Conservation (phyloP, 2,329 filamentous ascomycete genomes). For the Lachnellula suecica region DNA sequence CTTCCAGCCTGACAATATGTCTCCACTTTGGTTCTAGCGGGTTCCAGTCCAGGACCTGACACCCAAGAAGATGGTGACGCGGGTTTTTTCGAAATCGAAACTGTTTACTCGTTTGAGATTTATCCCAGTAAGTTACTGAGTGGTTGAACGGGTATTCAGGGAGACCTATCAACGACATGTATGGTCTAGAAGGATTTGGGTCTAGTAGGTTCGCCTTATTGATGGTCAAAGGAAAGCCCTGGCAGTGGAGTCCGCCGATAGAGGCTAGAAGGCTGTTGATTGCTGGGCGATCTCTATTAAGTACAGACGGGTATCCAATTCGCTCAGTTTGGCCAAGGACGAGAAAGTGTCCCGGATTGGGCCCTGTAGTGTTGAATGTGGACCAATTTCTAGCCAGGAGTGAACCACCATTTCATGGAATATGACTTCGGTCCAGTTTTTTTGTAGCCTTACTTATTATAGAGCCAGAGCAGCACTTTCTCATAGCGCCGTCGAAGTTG, state of each 20-base stretch:
- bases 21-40: slow-evolving; percentile 29
- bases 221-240: slow-evolving; percentile 1
- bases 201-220: neutral
- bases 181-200: neutral
- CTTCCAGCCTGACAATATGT: slow-evolving; percentile 23
- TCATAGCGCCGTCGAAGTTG: slow-evolving; percentile 30
- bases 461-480: neutral
- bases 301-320: neutral
- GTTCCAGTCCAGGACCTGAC: slow-evolving; percentile 15
- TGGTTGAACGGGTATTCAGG: slow-evolving; percentile 55
- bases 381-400: slow-evolving; percentile 14
- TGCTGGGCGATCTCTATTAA: slow-evolving; percentile 6
- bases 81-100: slow-evolving; percentile 44
- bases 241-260: neutral
- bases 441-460: neutral
- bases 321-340: neutral
- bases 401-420: neutral
- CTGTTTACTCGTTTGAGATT: slow-evolving; percentile 46
- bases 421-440: neutral
- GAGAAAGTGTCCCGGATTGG: slow-evolving; percentile 5
- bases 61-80: slow-evolving; percentile 36
- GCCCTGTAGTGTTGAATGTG: slow-evolving; percentile 13
- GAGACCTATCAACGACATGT: slow-evolving; percentile 37
- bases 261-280: neutral
- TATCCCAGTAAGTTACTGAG: slow-evolving; percentile 48